Percentiles rank a stretch among this genome's conserved stretches.
Evolutionary conservation across 2,329 filamentous ascomycete species (phyloP).

Genomic region (Alternaria sp.): DNA sequence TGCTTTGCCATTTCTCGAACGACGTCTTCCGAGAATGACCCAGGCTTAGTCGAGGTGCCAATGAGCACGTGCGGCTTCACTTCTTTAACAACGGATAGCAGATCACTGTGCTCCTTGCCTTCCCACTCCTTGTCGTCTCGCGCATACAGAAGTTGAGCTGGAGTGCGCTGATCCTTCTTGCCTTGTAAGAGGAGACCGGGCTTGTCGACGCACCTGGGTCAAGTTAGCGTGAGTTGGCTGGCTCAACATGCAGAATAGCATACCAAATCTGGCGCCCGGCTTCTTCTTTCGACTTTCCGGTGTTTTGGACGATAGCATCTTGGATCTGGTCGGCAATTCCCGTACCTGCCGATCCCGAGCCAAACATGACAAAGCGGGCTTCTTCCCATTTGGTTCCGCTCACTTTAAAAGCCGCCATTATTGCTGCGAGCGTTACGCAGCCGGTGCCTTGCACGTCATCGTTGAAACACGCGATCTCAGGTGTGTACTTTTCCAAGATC

Average conservation of each 20-base stretch:
- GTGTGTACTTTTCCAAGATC: slow-evolving; percentile 77
- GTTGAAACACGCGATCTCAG: slow-evolving; percentile 83
- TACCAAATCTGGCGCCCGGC: slow-evolving; percentile 81
- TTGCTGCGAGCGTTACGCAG: slow-evolving; percentile 83
- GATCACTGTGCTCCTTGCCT: slow-evolving; percentile 62
- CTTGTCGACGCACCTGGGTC: slow-evolving; percentile 77
- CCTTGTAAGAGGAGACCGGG: slow-evolving; percentile 75
- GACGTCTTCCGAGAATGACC: slow-evolving; percentile 77
- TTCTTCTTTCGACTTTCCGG: slow-evolving; percentile 73
- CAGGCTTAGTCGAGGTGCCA: slow-evolving; percentile 81
- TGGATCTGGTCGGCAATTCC: slow-evolving; percentile 87
- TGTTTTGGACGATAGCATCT: slow-evolving; percentile 77
- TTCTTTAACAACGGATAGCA: slow-evolving; percentile 72
- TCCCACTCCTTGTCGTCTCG: slow-evolving; percentile 71
- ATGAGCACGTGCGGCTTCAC: slow-evolving; percentile 83
- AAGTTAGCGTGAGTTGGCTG: slow-evolving; percentile 18
- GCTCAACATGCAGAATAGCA: neutral
- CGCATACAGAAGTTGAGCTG: slow-evolving; percentile 73
- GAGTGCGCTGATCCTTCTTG: slow-evolving; percentile 67
- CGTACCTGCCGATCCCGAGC: slow-evolving; percentile 80
- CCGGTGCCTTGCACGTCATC: slow-evolving; percentile 91
- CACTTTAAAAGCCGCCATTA: slow-evolving; percentile 78
- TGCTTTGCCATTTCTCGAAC: slow-evolving; percentile 78
- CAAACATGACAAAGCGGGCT: slow-evolving; percentile 77
- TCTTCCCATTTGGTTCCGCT: slow-evolving; percentile 72